A percentile compares a stretch with the other conserved stretches of the same genome.
phyloP scores from a whole-genome alignment of 257 asterid genomes.

The Cynanchum wilfordii region DNA sequence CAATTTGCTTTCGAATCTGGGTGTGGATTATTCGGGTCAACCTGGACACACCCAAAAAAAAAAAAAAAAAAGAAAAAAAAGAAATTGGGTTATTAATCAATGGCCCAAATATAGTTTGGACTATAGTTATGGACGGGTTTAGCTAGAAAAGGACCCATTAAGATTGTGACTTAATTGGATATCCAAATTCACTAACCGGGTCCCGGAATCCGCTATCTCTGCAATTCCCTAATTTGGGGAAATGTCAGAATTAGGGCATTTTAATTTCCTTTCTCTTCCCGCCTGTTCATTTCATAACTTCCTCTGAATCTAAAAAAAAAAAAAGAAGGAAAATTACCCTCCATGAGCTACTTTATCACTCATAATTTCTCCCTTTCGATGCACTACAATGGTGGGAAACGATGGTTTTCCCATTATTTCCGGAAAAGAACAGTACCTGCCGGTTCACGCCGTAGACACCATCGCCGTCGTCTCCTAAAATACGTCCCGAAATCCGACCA shows the following conservation, averaged over 20 bases:
- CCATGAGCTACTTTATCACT: conserved; percentile 7
- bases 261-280: background rate
- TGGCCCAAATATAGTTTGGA: background rate
- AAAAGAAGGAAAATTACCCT: no score
- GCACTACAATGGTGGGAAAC: conserved; percentile 30
- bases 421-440: conserved; percentile 20
- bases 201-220: background rate
- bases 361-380: conserved; percentile 11
- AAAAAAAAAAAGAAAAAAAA: no score
- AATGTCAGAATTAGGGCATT: conserved; percentile 3
- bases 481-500: conserved; percentile 5
- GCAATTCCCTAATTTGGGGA: background rate
- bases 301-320: background rate
- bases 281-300: background rate
- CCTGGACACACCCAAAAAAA: no score
- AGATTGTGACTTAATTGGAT: background rate
- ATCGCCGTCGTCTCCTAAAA: conserved; percentile 66
- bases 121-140: background rate
- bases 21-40: no score
- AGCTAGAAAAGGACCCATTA: background rate
- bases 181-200: background rate
- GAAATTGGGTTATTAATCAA: no score
- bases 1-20: no score
- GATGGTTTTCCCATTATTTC: conserved; percentile 18
- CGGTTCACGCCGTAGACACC: conserved; percentile 56